Evolutionary conservation across 2,329 filamentous ascomycete species (phyloP).

Genomic region (Diaporthe sp.): DNA sequence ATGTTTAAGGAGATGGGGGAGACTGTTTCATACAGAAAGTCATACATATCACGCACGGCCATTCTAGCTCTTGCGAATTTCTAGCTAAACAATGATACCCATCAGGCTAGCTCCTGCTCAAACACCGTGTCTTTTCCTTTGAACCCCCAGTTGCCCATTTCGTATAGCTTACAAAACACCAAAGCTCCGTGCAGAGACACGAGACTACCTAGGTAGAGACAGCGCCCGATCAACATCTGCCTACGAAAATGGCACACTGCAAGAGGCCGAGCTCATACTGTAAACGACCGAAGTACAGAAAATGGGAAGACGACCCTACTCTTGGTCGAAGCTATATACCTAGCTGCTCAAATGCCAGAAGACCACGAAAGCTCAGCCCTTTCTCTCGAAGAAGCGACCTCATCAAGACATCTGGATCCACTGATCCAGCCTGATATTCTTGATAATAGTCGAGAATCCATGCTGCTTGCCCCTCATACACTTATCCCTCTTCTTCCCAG

Average conservation of each 20-base stretch:
- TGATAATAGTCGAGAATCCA: conserved; percentile 40
- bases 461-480: conserved; percentile 42
- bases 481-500: conserved; percentile 51
- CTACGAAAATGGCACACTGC: too few species aligned
- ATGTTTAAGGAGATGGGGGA: neutral
- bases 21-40: neutral
- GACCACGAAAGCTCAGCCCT: neutral
- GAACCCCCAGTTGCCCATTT: neutral
- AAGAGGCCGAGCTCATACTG: neutral
- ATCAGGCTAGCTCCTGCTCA: neutral
- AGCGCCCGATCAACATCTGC: too few species aligned
- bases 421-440: conserved; percentile 39
- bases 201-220: too few species aligned
- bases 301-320: too few species aligned
- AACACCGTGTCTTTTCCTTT: neutral
- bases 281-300: too few species aligned
- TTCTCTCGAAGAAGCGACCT: neutral
- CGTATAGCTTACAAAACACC: neutral
- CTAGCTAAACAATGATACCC: conserved; percentile 11
- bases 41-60: neutral
- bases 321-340: too few species aligned
- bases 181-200: neutral
- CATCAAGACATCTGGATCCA: conserved; percentile 39
- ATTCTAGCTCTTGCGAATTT: neutral
- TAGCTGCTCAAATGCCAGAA: neutral